phyloP scores from a whole-genome alignment of 1,139 yeast genomes.

The Nakaseomyces delphensis region DNA sequence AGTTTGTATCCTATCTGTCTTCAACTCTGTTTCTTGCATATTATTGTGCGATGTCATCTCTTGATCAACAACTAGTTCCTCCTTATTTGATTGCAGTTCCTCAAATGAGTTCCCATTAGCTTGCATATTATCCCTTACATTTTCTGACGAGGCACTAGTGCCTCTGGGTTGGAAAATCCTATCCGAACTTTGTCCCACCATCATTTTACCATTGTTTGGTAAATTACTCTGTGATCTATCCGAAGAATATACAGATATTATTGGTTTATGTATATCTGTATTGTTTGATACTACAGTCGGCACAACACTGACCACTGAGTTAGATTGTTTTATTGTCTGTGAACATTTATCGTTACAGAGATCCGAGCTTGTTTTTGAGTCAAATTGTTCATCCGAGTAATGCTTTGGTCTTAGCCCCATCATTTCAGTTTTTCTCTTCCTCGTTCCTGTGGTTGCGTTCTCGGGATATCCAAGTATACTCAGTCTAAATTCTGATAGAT shows the following conservation, averaged over 20 bases:
- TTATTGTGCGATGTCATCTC: neutral
- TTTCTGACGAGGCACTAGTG: neutral
- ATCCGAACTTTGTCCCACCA: neutral
- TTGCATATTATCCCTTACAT: neutral
- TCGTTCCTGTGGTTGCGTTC: conserved; percentile 20
- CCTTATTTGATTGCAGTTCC: neutral
- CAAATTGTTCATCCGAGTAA: conserved; percentile 32
- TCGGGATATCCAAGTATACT: conserved; percentile 41
- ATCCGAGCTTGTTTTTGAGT: neutral
- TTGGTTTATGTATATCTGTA: neutral
- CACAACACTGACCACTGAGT: neutral
- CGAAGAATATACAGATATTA: neutral
- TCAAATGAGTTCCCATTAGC: neutral
- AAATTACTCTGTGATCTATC: neutral
- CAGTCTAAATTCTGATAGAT: conserved; percentile 56
- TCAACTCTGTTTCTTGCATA: neutral
- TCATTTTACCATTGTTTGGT: neutral
- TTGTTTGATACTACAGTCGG: neutral
- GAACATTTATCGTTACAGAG: neutral
- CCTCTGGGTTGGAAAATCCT: neutral
- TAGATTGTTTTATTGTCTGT: neutral
- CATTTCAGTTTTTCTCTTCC: conserved; percentile 34
- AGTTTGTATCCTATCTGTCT: neutral
- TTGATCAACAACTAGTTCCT: neutral
- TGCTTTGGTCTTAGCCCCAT: conserved; percentile 39